These are phyloP conservation scores for Moniliophthora roreri DNA, from an alignment of 1,284 basidiomycete species.

Conservation along the genomic window DNA sequence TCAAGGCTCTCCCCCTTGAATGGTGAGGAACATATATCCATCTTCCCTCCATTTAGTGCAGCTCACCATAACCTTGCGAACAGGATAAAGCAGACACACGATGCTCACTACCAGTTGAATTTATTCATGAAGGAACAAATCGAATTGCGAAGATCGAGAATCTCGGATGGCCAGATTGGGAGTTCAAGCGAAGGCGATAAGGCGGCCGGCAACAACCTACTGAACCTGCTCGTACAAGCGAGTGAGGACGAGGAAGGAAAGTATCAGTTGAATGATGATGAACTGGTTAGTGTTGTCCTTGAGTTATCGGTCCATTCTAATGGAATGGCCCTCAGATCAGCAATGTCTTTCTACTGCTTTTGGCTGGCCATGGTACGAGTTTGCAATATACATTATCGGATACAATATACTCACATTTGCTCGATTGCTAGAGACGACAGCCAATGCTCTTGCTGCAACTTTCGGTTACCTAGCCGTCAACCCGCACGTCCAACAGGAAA, in stretches of 20 bases:
- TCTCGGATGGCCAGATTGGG: conserved; percentile 18
- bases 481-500: conserved; percentile 45
- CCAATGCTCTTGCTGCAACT: conserved; percentile 45
- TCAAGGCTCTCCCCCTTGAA: conserved; percentile 40
- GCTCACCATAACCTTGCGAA: not conserved
- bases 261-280: conserved; percentile 41
- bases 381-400: not conserved
- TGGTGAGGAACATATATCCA: conserved; percentile 28
- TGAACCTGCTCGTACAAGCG: conserved; percentile 49
- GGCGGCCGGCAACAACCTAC: conserved; percentile 34
- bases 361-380: conserved; percentile 53
- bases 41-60: not conserved
- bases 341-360: conserved; percentile 51
- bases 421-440: conserved; percentile 44
- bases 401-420: not conserved
- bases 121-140: conserved; percentile 44
- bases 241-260: conserved; percentile 48
- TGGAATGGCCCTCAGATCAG: conserved; percentile 39
- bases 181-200: conserved; percentile 2
- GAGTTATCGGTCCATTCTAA: not conserved
- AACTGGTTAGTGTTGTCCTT: conserved; percentile 37
- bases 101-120: conserved; percentile 28
- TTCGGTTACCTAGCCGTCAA: conserved; percentile 45
- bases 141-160: conserved; percentile 31
- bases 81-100: conserved; percentile 18